Evolutionary conservation across 2,329 filamentous ascomycete genomes (phyloP).

Genomic region (Monilinia polystroma): DNA sequence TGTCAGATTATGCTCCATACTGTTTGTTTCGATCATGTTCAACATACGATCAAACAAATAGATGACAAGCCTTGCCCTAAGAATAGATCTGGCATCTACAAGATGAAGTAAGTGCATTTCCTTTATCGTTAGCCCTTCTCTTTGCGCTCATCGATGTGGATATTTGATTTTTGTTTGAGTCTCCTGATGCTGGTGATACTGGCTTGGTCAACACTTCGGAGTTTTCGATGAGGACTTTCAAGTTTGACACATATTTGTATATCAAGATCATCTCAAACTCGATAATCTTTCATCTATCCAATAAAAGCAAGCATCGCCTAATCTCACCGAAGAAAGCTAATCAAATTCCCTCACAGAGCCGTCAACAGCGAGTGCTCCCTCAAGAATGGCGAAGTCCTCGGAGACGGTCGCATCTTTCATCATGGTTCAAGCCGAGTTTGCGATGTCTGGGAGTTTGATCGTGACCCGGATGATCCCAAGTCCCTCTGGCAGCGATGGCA

Average conservation of each 20-base stretch:
- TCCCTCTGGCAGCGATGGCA: not conserved
- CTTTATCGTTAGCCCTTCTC: not conserved
- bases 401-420: not conserved
- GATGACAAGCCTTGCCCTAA: not conserved
- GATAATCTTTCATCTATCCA: not conserved
- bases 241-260: not conserved
- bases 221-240: not conserved
- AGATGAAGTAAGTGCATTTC: not conserved
- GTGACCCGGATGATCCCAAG: not conserved
- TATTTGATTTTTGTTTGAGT: not conserved
- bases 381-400: not conserved
- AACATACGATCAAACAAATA: not conserved
- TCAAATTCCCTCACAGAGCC: not conserved
- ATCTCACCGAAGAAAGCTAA: not conserved
- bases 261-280: not conserved
- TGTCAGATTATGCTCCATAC: constrained; percentile 6
- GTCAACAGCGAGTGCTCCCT: not conserved
- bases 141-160: not conserved
- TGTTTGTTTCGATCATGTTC: constrained; percentile 11
- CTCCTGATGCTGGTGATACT: too few relatives aligned
- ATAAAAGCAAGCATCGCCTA: not conserved
- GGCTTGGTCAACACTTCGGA: not conserved
- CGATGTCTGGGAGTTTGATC: not conserved
- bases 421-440: not conserved
- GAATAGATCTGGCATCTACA: not conserved